These are phyloP conservation scores for Diaporthe ilicicola DNA, from an alignment of 2,329 filamentous ascomycete genomes.

Conservation along the genomic window DNA sequence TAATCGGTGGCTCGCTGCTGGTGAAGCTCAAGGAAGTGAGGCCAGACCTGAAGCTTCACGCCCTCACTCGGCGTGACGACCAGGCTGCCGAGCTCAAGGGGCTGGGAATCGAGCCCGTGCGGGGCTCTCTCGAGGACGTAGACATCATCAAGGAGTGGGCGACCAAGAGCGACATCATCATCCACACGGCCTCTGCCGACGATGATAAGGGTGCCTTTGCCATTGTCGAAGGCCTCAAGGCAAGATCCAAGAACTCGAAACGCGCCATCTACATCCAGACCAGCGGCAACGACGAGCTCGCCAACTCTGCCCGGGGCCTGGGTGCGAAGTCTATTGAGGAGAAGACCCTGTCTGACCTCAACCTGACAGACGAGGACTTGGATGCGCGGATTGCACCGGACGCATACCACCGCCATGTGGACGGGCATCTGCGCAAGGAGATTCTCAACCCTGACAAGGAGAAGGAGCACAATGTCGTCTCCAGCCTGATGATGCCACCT, in stretches of 20 bases:
- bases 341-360: conserved; percentile 30
- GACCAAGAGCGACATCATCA: conserved; percentile 30
- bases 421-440: conserved; percentile 25
- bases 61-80: conserved; percentile 31
- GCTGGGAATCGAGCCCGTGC: conserved; percentile 29
- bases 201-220: conserved; percentile 27
- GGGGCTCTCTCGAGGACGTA: conserved; percentile 24
- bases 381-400: conserved; percentile 28
- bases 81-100: conserved; percentile 28
- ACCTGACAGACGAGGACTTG: conserved; percentile 29
- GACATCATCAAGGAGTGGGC: conserved; percentile 30
- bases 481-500: conserved; percentile 33
- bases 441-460: conserved; percentile 27
- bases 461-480: conserved; percentile 31
- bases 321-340: conserved; percentile 7
- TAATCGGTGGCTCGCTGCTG: conserved; percentile 31
- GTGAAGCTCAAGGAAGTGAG: conserved; percentile 27
- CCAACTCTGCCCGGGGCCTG: conserved; percentile 19
- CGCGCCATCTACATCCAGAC: conserved; percentile 34
- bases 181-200: conserved; percentile 32
- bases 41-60: conserved; percentile 30
- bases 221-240: conserved; percentile 30
- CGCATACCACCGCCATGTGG: conserved; percentile 32
- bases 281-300: conserved; percentile 34
- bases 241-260: conserved; percentile 17